Evolutionary conservation across 768 basidiomycete genomes (phyloP).

Genomic region (Lactarius akahatsu): DNA sequence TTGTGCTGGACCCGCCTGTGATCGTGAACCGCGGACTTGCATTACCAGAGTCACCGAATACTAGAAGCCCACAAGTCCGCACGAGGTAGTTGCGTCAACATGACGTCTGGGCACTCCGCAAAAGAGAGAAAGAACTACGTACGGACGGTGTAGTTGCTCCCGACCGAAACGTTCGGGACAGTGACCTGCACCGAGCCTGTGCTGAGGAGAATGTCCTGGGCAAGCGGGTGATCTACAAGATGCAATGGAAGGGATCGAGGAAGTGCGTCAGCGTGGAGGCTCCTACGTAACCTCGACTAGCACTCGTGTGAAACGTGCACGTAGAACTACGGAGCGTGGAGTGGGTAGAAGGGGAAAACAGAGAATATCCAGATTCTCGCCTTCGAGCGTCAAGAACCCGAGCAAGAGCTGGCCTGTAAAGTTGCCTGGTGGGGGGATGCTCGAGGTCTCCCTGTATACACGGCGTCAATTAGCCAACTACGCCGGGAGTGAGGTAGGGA

Average conservation of each 20-base stretch:
- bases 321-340: background rate
- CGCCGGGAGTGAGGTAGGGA: background rate
- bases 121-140: conserved; percentile 30
- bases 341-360: background rate
- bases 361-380: conserved; percentile 45
- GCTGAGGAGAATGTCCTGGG: conserved; percentile 39
- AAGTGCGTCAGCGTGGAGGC: conserved; percentile 7
- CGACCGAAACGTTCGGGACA: conserved; percentile 39
- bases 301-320: background rate
- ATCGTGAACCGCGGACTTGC: conserved; percentile 43
- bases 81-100: background rate
- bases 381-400: conserved; percentile 39
- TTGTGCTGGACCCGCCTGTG: conserved; percentile 7
- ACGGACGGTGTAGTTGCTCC: conserved; percentile 45
- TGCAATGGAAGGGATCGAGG: background rate
- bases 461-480: background rate
- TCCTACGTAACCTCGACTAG: background rate
- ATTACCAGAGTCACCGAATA: conserved; percentile 52
- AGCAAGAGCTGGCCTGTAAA: conserved; percentile 46
- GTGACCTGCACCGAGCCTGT: conserved; percentile 38
- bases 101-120: background rate
- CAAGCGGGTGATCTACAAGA: conserved; percentile 37
- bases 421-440: conserved; percentile 42
- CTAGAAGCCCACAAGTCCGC: conserved; percentile 32
- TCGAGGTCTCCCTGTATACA: conserved; percentile 29